A percentile compares a stretch with the other conserved stretches of the same genome.
Conservation (phyloP, 306 rosid genomes). For the Quillaja saponaria region DNA sequence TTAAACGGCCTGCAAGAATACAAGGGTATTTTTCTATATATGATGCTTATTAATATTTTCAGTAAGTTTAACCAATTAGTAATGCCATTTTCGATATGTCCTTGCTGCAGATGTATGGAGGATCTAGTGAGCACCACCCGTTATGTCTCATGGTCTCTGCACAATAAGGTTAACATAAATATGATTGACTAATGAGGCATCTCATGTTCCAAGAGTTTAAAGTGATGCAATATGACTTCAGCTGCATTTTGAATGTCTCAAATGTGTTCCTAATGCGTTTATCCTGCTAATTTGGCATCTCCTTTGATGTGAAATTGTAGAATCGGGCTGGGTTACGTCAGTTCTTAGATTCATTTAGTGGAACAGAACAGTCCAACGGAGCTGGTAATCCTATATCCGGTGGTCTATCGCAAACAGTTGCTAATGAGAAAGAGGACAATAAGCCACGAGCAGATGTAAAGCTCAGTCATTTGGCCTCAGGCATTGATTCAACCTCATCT, state of each 20-base stretch:
- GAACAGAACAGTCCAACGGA: conserved; percentile 68
- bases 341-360: conserved; percentile 92
- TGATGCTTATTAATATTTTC: conserved; percentile 15
- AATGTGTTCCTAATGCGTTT: too few species aligned
- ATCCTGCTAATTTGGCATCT: conserved; percentile 21
- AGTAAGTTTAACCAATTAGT: conserved; percentile 2
- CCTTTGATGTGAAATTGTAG: conserved; percentile 48
- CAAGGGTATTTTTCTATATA: background rate
- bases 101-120: conserved; percentile 82
- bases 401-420: conserved; percentile 53
- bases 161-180: conserved; percentile 72
- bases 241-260: conserved; percentile 22
- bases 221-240: conserved; percentile 9
- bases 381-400: conserved; percentile 41
- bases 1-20: too few species aligned
- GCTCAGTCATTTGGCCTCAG: conserved; percentile 86
- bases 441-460: conserved; percentile 81
- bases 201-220: background rate
- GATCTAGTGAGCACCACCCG: conserved; percentile 96
- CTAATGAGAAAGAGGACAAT: conserved; percentile 70
- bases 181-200: conserved; percentile 30
- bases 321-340: conserved; percentile 94
- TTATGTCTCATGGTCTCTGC: conserved; percentile 96
- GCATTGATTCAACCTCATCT: conserved; percentile 62
- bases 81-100: conserved; percentile 21